Percentiles rank a stretch among this genome's conserved stretches.
Conservation (phyloP, 169 alveolate genomes). For the Plasmodium gonderi region DNA sequence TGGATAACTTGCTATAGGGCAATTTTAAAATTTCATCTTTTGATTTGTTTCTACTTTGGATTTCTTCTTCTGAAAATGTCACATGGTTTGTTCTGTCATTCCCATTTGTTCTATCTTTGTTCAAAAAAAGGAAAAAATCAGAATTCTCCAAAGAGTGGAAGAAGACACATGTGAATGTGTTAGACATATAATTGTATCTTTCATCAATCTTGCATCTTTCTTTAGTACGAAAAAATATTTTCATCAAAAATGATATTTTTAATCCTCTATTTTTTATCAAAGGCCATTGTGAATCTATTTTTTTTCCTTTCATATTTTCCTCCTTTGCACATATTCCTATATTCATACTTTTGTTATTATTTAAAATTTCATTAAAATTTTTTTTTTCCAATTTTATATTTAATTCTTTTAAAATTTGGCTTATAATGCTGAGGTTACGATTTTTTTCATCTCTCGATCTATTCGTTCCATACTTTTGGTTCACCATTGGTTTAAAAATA, state of each 20-base stretch:
- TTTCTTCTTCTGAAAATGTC: not conserved
- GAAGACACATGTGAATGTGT: slow-evolving; percentile 22
- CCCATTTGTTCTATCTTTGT: not conserved
- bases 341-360: slow-evolving; percentile 15
- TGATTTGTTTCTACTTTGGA: not conserved
- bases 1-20: not conserved
- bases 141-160: slow-evolving; percentile 6
- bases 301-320: no score
- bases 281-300: no score
- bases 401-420: not conserved
- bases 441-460: not conserved
- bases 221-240: not conserved
- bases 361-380: slow-evolving; percentile 18
- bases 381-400: slow-evolving; percentile 12
- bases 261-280: no score
- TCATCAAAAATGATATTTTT: no score
- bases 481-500: no score
- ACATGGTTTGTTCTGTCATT: not conserved
- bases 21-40: not conserved
- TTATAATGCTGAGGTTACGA: not conserved
- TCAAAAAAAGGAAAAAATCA: slow-evolving; percentile 4
- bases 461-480: not conserved
- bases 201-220: not conserved
- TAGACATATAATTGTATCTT: not conserved
- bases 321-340: slow-evolving; percentile 62